A percentile compares a stretch with the other conserved stretches of the same genome.
Evolutionary conservation across 2,329 filamentous ascomycete genomes (phyloP).

Genomic region (Ophiostoma triangulosporum): DNA sequence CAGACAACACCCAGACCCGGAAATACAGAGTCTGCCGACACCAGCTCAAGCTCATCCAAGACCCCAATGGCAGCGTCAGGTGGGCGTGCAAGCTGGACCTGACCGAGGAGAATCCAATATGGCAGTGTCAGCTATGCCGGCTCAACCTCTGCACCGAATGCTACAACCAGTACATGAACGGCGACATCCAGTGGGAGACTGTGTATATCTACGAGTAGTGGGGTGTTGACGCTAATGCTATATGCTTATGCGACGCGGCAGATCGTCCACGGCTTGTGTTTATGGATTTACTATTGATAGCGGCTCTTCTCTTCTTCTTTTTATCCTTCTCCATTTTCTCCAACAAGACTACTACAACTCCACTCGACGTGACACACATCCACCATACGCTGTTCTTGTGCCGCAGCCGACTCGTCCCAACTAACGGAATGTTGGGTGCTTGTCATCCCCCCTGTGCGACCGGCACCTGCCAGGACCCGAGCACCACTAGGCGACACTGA

Average conservation of each 20-base stretch:
- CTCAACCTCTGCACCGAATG: constrained; percentile 50
- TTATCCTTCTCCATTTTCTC: background rate
- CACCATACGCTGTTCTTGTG: no score
- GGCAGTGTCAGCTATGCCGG: constrained; percentile 56
- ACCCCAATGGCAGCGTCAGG: constrained; percentile 42
- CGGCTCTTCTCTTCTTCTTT: background rate
- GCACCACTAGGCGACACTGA: no score
- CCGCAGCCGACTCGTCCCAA: no score
- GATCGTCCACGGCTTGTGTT: no score
- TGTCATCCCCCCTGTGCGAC: no score
- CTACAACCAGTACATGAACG: background rate
- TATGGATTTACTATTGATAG: background rate
- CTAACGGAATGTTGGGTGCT: no score
- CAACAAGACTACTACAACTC: no score
- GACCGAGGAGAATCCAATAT: constrained; percentile 54
- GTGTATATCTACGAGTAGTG: background rate
- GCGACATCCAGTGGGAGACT: background rate
- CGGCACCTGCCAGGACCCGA: no score
- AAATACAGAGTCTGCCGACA: background rate
- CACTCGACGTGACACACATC: no score
- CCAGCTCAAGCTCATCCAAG: background rate
- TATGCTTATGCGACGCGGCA: no score
- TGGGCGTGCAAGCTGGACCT: constrained; percentile 54
- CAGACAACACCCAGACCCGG: background rate
- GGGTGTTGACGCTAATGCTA: no score